These are phyloP conservation scores for Hypoxylon fuscum DNA, from an alignment of 495 filamentous ascomycete genomes.

Conservation along the genomic window DNA sequence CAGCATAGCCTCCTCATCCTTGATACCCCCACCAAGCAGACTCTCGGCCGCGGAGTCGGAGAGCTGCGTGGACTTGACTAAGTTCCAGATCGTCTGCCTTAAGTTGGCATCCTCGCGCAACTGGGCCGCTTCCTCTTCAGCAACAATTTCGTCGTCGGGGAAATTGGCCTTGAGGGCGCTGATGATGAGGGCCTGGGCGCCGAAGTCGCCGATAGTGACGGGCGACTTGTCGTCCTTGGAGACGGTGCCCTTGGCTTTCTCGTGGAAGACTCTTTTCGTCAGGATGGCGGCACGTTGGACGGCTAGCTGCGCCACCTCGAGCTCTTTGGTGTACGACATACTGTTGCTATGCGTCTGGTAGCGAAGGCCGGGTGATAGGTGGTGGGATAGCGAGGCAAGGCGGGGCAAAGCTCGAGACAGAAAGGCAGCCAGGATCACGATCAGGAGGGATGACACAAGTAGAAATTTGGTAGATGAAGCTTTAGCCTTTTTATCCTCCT, in stretches of 20 bases:
- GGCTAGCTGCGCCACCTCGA: conserved; percentile 86
- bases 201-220: conserved; percentile 97
- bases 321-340: conserved; percentile 77
- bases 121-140: conserved; percentile 88
- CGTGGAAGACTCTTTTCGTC: conserved; percentile 92
- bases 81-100: conserved; percentile 79
- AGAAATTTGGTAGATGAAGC: conserved; percentile 16
- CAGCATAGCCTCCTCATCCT: conserved; percentile 78
- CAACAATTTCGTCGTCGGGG: conserved; percentile 89
- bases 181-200: conserved; percentile 96
- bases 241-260: conserved; percentile 89
- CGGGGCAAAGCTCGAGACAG: conserved; percentile 43
- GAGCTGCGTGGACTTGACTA: conserved; percentile 77
- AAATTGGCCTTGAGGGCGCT: conserved; percentile 87
- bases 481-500: conserved; percentile 22
- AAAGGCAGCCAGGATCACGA: conserved; percentile 44
- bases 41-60: conserved; percentile 69
- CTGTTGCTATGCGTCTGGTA: conserved; percentile 37
- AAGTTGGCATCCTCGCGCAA: conserved; percentile 74
- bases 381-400: conserved; percentile 41
- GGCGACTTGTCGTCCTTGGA: conserved; percentile 95
- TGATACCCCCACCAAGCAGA: conserved; percentile 75
- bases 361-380: conserved; percentile 27
- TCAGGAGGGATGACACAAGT: conserved; percentile 31
- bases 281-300: conserved; percentile 89